These are phyloP conservation scores for Beauveria sp. DNA, from an alignment of 2,329 filamentous ascomycete species.

Conservation along the genomic window DNA sequence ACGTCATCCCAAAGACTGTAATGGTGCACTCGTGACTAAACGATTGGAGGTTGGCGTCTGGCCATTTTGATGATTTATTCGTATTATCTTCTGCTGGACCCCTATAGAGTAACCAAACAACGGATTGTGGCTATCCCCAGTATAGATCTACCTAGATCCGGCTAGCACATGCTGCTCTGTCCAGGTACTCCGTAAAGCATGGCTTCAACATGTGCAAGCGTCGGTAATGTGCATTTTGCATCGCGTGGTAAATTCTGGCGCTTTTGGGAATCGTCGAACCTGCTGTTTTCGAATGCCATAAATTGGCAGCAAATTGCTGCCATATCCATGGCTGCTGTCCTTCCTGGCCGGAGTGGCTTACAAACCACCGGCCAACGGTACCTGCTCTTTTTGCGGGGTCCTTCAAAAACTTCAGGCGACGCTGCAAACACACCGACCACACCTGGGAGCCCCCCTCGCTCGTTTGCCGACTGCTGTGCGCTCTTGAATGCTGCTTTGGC, in stretches of 20 bases:
- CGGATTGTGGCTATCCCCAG: no score
- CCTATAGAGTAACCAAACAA: no score
- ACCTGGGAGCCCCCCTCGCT: background rate
- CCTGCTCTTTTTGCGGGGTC: slow-evolving; percentile 13
- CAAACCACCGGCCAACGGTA: background rate
- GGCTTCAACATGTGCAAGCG: no score
- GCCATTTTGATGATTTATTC: background rate
- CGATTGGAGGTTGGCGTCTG: background rate
- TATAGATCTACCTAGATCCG: background rate
- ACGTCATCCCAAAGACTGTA: slow-evolving; percentile 5
- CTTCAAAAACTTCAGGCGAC: slow-evolving; percentile 10
- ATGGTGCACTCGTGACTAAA: background rate
- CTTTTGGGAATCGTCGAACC: no score
- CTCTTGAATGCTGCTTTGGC: background rate
- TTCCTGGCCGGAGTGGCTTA: background rate
- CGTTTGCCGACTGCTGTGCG: background rate
- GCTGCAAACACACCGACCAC: background rate
- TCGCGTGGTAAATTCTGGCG: no score
- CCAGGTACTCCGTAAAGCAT: no score
- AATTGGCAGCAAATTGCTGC: background rate
- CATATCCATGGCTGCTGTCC: background rate
- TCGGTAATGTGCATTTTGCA: no score
- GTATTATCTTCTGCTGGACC: background rate
- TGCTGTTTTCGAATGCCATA: background rate
- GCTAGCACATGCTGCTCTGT: background rate